phyloP scores from a whole-genome alignment of 2,329 filamentous ascomycete genomes.

The Fusarium papillatum region DNA sequence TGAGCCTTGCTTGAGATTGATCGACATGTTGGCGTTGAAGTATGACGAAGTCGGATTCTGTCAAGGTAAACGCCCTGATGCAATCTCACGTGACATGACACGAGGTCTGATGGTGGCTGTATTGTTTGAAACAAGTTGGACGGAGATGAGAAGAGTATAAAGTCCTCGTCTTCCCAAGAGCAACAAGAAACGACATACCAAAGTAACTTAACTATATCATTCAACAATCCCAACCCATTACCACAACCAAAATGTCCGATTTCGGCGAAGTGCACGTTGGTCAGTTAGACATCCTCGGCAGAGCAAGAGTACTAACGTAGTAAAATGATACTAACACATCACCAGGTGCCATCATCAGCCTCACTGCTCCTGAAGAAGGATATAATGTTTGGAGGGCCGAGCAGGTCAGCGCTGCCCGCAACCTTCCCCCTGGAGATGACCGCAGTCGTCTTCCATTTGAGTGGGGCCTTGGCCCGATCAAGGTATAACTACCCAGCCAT shows the following conservation, averaged over 20 bases:
- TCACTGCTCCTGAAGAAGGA: neutral
- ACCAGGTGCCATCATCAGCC: neutral
- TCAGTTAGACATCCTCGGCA: neutral
- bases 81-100: neutral
- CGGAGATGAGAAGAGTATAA: neutral
- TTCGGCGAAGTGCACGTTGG: neutral
- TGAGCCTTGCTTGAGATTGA: neutral
- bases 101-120: neutral
- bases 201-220: neutral
- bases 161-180: neutral
- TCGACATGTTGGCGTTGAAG: neutral
- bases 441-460: neutral
- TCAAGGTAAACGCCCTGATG: neutral
- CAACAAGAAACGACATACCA: neutral
- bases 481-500: neutral
- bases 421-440: neutral
- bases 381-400: neutral
- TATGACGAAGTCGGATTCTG: neutral
- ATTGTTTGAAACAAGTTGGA: neutral
- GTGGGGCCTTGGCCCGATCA: neutral
- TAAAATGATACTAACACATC: neutral
- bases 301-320: neutral
- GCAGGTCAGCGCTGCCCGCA: neutral
- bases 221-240: neutral
- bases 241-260: neutral